Percentiles rank a stretch among this genome's conserved stretches.
Conservation (phyloP, 2,329 filamentous ascomycete genomes). For the Aspergillus texensis region DNA sequence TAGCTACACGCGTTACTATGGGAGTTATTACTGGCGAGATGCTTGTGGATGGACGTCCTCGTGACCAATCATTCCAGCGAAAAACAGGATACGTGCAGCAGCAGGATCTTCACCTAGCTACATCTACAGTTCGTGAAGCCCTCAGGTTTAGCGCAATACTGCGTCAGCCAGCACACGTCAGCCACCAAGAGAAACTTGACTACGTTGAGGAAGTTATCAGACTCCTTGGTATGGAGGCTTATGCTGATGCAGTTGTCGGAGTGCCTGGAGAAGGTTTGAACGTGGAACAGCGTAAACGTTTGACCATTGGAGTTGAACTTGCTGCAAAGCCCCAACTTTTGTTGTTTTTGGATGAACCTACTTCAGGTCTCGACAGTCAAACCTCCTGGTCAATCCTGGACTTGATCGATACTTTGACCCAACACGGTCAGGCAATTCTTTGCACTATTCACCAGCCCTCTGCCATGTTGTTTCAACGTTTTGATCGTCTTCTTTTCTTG, state of each 20-base stretch:
- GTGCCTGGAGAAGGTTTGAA: conserved; percentile 79
- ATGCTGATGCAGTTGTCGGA: conserved; percentile 87
- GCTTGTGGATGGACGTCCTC: conserved; percentile 71
- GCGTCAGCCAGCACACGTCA: conserved; percentile 73
- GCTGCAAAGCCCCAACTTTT: conserved; percentile 86
- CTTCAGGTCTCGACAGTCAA: conserved; percentile 88
- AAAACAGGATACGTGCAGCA: conserved; percentile 91
- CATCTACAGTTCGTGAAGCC: conserved; percentile 83
- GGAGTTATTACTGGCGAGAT: conserved; percentile 86
- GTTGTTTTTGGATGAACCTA: conserved; percentile 91
- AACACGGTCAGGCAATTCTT: conserved; percentile 87
- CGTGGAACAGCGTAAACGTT: conserved; percentile 68
- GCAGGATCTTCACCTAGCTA: conserved; percentile 83
- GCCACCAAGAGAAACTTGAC: conserved; percentile 73
- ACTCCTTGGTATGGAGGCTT: conserved; percentile 86
- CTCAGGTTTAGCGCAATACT: conserved; percentile 84
- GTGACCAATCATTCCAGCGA: conserved; percentile 81
- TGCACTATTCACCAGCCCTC: conserved; percentile 96
- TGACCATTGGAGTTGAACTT: conserved; percentile 92
- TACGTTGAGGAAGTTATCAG: conserved; percentile 91
- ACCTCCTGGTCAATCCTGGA: conserved; percentile 90
- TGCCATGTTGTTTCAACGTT: conserved; percentile 48
- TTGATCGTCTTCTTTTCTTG: conserved; percentile 66
- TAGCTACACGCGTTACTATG: conserved; percentile 83
- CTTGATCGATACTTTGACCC: conserved; percentile 83